phyloP scores from a whole-genome alignment of 2,329 filamentous ascomycete genomes.

The Cadophora sp. region DNA sequence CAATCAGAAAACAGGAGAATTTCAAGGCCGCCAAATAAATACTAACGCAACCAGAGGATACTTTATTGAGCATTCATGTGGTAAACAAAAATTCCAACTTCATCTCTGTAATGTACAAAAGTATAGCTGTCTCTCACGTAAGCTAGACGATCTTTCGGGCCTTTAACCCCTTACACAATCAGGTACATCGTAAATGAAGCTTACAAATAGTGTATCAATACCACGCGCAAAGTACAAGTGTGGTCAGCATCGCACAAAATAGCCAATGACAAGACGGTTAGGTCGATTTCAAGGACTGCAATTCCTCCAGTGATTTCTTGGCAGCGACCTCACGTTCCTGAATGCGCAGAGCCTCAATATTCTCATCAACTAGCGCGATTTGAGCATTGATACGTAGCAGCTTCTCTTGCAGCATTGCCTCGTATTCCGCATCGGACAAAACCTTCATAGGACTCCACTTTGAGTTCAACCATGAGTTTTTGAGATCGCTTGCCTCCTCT shows the following conservation, averaged over 20 bases:
- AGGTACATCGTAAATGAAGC: background rate
- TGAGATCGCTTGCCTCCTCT: slow-evolving; percentile 44
- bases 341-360: slow-evolving; percentile 60
- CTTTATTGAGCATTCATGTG: too few species aligned
- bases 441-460: slow-evolving; percentile 76
- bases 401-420: slow-evolving; percentile 72
- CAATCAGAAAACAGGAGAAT: too few species aligned
- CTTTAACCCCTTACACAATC: background rate
- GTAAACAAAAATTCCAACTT: background rate
- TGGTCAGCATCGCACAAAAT: slow-evolving; percentile 2
- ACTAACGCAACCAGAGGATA: too few species aligned
- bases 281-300: slow-evolving; percentile 5
- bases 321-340: slow-evolving; percentile 28
- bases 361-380: slow-evolving; percentile 80
- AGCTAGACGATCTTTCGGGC: background rate
- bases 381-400: slow-evolving; percentile 75
- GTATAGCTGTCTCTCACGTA: slow-evolving; percentile 2
- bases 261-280: slow-evolving; percentile 7
- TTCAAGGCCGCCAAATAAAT: too few species aligned
- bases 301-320: slow-evolving; percentile 14
- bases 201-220: background rate
- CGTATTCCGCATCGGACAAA: slow-evolving; percentile 76
- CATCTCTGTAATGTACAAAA: background rate
- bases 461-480: slow-evolving; percentile 55
- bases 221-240: background rate